Percentiles rank a stretch among this genome's conserved stretches.
Evolutionary conservation across 106 monocot genomes (phyloP).

Genomic region (Dendrobium officinale): DNA sequence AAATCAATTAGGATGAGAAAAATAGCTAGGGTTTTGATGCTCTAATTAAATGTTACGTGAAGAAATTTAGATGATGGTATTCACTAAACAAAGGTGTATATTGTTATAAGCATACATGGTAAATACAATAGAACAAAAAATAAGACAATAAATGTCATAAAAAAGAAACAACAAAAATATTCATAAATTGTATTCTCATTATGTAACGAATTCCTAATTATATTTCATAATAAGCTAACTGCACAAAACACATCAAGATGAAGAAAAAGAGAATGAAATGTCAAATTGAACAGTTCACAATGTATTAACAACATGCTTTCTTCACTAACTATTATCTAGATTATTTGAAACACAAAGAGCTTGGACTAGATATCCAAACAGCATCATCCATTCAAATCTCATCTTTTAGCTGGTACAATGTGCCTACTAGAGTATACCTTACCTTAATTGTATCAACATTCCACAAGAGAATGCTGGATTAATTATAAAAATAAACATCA

Average conservation of each 20-base stretch:
- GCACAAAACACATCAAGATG: not conserved
- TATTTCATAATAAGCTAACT: too few species aligned
- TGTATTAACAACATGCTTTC: not conserved
- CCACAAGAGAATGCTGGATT: not conserved
- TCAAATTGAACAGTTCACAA: not conserved
- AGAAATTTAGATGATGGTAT: too few species aligned
- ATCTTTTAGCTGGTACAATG: not conserved
- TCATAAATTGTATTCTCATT: too few species aligned
- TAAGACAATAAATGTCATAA: too few species aligned
- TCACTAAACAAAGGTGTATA: too few species aligned
- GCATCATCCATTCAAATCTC: not conserved
- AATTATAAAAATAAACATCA: not conserved
- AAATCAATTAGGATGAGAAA: too few species aligned
- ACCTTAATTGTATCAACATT: not conserved
- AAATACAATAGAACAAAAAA: too few species aligned
- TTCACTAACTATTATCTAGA: not conserved
- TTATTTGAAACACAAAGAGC: not conserved
- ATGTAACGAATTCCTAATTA: too few species aligned
- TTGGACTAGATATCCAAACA: not conserved
- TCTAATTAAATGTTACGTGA: too few species aligned
- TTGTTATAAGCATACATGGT: too few species aligned
- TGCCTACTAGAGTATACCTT: not conserved
- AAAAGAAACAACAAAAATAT: too few species aligned
- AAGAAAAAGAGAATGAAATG: not conserved
- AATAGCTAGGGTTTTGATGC: too few species aligned